Percentiles rank a stretch among this genome's conserved stretches.
These are phyloP conservation scores for Xylariales sp. DNA, from an alignment of 2,329 filamentous ascomycete genomes.

Conservation along the genomic window DNA sequence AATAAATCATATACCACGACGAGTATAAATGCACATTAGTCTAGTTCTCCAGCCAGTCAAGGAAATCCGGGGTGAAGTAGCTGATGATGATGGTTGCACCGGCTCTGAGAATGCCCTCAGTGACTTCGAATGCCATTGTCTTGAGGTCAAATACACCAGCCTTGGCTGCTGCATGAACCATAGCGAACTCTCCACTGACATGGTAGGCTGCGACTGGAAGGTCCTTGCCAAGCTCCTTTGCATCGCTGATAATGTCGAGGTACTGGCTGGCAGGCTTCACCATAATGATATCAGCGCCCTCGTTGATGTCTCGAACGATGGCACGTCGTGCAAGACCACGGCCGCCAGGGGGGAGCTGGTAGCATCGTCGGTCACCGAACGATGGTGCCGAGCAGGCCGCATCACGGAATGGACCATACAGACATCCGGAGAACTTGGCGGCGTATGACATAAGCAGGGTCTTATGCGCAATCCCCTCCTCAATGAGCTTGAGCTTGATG, in stretches of 20 bases:
- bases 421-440: conserved; percentile 93
- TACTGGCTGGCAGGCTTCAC: conserved; percentile 97
- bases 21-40: not conserved
- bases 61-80: conserved; percentile 85
- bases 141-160: conserved; percentile 95
- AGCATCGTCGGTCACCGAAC: conserved; percentile 94
- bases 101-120: conserved; percentile 86
- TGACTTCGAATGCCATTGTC: conserved; percentile 90
- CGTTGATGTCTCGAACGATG: conserved; percentile 82
- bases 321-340: conserved; percentile 87
- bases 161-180: conserved; percentile 95
- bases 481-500: conserved; percentile 97
- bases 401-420: conserved; percentile 96
- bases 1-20: too few species aligned
- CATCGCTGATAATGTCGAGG: conserved; percentile 95
- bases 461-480: conserved; percentile 87
- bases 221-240: conserved; percentile 88
- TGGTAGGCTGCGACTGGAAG: conserved; percentile 94
- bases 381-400: conserved; percentile 86
- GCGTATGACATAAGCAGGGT: conserved; percentile 96
- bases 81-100: conserved; percentile 90
- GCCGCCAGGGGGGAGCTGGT: conserved; percentile 90
- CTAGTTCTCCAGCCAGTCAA: conserved; percentile 60
- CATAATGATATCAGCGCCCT: conserved; percentile 98
- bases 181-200: conserved; percentile 93